Evolutionary conservation across 1,284 basidiomycete species (phyloP).

Genomic region (Pyrrhoderma noxium): DNA sequence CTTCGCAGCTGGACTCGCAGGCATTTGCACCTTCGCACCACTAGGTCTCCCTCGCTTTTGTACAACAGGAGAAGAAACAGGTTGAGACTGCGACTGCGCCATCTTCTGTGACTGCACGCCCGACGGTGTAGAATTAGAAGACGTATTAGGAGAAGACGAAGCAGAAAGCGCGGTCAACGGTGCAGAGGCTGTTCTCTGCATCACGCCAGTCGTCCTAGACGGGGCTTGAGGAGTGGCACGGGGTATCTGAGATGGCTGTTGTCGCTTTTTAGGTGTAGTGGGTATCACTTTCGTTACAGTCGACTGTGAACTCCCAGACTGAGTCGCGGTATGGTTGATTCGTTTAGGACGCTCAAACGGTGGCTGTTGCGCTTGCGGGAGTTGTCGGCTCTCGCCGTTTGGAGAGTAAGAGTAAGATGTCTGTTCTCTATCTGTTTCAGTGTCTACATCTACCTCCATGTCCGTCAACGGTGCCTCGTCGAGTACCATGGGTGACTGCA

Average conservation of each 20-base stretch:
- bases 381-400: neutral
- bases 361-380: neutral
- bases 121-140: constrained; percentile 1
- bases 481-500: constrained; percentile 40
- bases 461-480: constrained; percentile 68
- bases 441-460: constrained; percentile 47
- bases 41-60: constrained; percentile 31
- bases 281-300: constrained; percentile 1
- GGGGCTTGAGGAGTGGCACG: constrained; percentile 10
- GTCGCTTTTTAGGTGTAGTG: neutral
- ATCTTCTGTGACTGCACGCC: neutral
- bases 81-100: constrained; percentile 6
- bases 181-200: constrained; percentile 7
- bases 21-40: no score
- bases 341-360: constrained; percentile 12
- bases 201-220: constrained; percentile 1
- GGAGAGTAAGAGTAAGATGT: neutral
- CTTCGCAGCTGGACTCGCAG: constrained; percentile 33
- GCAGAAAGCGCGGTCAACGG: constrained; percentile 9
- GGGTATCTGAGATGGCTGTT: constrained; percentile 15
- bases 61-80: constrained; percentile 4
- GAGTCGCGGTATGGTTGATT: neutral
- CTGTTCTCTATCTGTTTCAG: constrained; percentile 36
- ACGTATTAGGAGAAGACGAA: constrained; percentile 3
- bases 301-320: neutral